Conservation (phyloP, 441 rosid species). For the Lepidium campestre region DNA sequence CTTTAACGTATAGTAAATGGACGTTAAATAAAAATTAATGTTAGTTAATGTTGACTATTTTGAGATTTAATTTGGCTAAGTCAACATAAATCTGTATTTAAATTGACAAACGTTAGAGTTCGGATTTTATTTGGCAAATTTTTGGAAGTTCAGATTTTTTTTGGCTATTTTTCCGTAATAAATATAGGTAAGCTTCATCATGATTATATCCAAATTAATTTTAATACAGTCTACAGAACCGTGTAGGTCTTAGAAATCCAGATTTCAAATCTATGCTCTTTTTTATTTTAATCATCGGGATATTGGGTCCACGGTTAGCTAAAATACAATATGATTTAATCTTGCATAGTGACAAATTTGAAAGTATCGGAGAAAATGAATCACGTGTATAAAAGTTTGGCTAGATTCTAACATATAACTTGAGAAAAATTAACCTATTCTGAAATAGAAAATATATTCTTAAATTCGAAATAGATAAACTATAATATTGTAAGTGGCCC, state of each 20-base stretch:
- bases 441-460: conserved; percentile 2
- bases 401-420: neutral
- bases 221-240: neutral
- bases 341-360: neutral
- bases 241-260: neutral
- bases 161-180: too few relatives aligned
- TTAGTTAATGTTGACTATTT: too few relatives aligned
- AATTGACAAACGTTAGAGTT: too few relatives aligned
- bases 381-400: neutral
- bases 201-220: neutral
- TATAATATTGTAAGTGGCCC: conserved; percentile 6
- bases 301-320: neutral
- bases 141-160: too few relatives aligned
- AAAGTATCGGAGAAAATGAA: neutral
- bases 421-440: neutral
- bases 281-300: neutral
- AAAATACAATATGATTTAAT: neutral
- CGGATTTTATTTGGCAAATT: too few relatives aligned
- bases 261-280: neutral
- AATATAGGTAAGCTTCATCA: conserved; percentile 10
- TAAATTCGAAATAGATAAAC: conserved; percentile 13
- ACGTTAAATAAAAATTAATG: too few relatives aligned
- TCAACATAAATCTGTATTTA: too few relatives aligned
- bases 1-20: too few relatives aligned
- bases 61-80: too few relatives aligned